A percentile compares a stretch with the other conserved stretches of the same genome.
Evolutionary conservation across 148 eudicot species (phyloP).

Genomic region (Talinum fruticosum): DNA sequence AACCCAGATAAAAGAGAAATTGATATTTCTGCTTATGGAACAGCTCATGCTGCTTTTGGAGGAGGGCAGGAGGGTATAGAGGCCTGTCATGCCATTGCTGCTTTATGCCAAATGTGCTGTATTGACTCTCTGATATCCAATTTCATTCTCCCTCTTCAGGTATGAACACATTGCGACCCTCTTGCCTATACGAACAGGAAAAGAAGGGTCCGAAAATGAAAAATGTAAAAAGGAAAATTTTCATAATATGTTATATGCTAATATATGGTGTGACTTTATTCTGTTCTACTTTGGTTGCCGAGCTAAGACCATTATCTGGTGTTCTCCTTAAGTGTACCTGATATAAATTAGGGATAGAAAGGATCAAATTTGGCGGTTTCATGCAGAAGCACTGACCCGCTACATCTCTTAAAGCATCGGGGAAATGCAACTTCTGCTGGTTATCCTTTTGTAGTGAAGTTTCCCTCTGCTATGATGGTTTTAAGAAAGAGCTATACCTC

Average conservation of each 20-base stretch:
- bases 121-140: constrained; percentile 95
- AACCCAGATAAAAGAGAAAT: constrained; percentile 14
- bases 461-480: too few relatives aligned
- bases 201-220: background rate
- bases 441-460: too few relatives aligned
- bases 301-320: background rate
- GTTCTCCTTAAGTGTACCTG: background rate
- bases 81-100: constrained; percentile 97
- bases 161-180: constrained; percentile 12
- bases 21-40: constrained; percentile 68
- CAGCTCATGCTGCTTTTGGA: constrained; percentile 83
- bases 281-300: background rate
- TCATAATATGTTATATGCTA: background rate
- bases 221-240: background rate
- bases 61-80: constrained; percentile 72
- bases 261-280: background rate
- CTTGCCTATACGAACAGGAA: background rate
- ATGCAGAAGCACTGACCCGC: too few relatives aligned
- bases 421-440: too few relatives aligned
- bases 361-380: background rate
- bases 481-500: too few relatives aligned
- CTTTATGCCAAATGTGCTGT: constrained; percentile 87
- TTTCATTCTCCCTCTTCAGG: constrained; percentile 98
- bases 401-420: too few relatives aligned
- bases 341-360: background rate